Base-by-base conservation (phyloP, 495 filamentous ascomycete genomes). In the Neurospora sp. region DNA sequence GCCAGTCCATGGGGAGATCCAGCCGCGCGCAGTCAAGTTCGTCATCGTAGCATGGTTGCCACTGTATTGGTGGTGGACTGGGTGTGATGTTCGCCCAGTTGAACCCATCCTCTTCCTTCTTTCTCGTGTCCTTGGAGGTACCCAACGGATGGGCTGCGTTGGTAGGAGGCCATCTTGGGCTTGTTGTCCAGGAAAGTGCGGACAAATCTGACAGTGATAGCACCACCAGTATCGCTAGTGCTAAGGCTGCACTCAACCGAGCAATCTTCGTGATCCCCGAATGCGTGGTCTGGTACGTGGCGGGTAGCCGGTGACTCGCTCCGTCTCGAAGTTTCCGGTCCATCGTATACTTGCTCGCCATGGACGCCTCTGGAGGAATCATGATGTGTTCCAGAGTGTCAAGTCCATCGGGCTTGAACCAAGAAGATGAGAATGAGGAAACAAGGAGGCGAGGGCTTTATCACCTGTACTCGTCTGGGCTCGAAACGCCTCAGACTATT, bases 1-100 rank as follows among this genome's bases (percentile, higher is more conserved):
- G 72, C 83, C 84, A 87, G 77, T 87, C 85, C 71, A 87, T 82
- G 1, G 85, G 86, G 70, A 82, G 77, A 70, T 80, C 80, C 12
- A 85, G 76, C 6, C 81, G 79, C 5, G 83, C 82, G 72, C 82
- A 85, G 70, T 85, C 82, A 44, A 79, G 80, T 5, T 72, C 71
- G 39, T 68, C 59, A 40, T 53, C 39, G 39, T 73, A 83, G 74
- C 81, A 84, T 16, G 75, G 74, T 12, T 80, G 79, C 81, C 83
- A 84, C 18, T 69, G 53, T 1, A 65, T 65, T 38, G 4, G 84
- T 39, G 2, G 77, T 75, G 44, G 75, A 22, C 77, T 81, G 0
- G 83, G 80, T 20, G 77, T 53, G 44, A 85, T 81, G 68, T 79
- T 68, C 18, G 68, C 72, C 82, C 81, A 83, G 68, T 53, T 75